Evolutionary conservation across 2,329 filamentous ascomycete genomes (phyloP).

Genomic region (Pseudogymnoascus verrucosus): DNA sequence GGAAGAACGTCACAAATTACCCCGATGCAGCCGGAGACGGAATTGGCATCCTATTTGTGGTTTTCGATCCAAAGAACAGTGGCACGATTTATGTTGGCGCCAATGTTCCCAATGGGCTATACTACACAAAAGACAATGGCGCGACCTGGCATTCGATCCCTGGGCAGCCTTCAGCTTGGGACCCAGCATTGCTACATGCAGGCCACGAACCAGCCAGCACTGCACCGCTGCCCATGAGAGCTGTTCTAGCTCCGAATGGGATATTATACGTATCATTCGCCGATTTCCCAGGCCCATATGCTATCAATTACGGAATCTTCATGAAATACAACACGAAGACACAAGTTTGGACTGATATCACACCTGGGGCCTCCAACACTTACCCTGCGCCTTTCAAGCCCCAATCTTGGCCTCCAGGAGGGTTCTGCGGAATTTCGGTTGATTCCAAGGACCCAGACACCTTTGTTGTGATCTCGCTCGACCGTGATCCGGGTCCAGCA

Average conservation of each 20-base stretch:
- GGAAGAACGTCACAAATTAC: slow-evolving; percentile 15
- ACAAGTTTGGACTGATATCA: slow-evolving; percentile 1
- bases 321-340: not conserved
- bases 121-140: slow-evolving; percentile 13
- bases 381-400: slow-evolving; percentile 14
- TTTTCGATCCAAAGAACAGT: slow-evolving; percentile 14
- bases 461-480: slow-evolving; percentile 14
- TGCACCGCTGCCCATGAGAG: slow-evolving; percentile 13
- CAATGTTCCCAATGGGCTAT: slow-evolving; percentile 13
- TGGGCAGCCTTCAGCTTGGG: slow-evolving; percentile 11
- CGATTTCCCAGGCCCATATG: not conserved
- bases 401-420: slow-evolving; percentile 15
- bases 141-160: slow-evolving; percentile 12
- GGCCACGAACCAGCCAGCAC: slow-evolving; percentile 11
- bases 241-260: slow-evolving; percentile 4
- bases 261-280: not conserved
- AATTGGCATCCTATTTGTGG: slow-evolving; percentile 14
- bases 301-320: slow-evolving; percentile 2
- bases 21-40: slow-evolving; percentile 14
- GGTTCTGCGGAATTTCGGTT: slow-evolving; percentile 14
- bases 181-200: slow-evolving; percentile 12
- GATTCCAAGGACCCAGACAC: slow-evolving; percentile 15
- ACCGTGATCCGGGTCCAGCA: slow-evolving; percentile 16
- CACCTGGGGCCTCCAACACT: slow-evolving; percentile 8
- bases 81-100: slow-evolving; percentile 16